Evolutionary conservation across 1,284 basidiomycete genomes (phyloP).

Genomic region (Trichosporon sp.): DNA sequence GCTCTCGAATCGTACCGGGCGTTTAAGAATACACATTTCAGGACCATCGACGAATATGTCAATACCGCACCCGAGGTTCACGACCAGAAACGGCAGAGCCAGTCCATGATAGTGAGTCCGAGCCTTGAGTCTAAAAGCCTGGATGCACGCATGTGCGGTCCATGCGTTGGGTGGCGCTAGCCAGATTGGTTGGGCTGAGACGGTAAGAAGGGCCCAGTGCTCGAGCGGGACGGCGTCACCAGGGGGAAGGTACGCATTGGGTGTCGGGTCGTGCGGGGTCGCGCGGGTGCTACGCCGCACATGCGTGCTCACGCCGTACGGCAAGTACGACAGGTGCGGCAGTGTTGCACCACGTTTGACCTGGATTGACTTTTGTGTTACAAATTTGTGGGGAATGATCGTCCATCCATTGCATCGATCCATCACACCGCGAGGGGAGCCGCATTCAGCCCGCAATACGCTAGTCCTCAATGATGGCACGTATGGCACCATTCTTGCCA

Average conservation of each 20-base stretch:
- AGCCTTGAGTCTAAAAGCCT: slow-evolving; percentile 8
- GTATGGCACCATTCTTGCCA: not conserved
- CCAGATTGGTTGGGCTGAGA: slow-evolving; percentile 11
- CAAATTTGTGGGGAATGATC: slow-evolving; percentile 18
- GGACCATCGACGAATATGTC: not conserved
- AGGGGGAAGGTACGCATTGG: not conserved
- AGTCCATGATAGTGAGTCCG: not conserved
- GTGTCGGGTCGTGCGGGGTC: not conserved
- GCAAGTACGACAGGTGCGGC: slow-evolving; percentile 5
- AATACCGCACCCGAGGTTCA: not conserved
- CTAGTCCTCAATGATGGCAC: not conserved
- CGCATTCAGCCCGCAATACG: not conserved
- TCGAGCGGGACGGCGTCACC: slow-evolving; percentile 17
- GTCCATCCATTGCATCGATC: slow-evolving; percentile 15
- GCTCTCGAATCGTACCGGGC: not conserved
- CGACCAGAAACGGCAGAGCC: not conserved
- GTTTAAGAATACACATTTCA: not conserved
- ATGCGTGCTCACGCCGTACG: not conserved
- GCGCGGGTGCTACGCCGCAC: not conserved
- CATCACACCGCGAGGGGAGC: not conserved
- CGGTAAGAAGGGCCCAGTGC: slow-evolving; percentile 4
- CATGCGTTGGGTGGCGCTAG: slow-evolving; percentile 17
- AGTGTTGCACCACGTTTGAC: not conserved
- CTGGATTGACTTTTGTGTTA: slow-evolving; percentile 14
- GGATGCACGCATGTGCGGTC: not conserved